Conservation (phyloP, 768 basidiomycete species). For the Tylopilus plumbeoviolaceoides region DNA sequence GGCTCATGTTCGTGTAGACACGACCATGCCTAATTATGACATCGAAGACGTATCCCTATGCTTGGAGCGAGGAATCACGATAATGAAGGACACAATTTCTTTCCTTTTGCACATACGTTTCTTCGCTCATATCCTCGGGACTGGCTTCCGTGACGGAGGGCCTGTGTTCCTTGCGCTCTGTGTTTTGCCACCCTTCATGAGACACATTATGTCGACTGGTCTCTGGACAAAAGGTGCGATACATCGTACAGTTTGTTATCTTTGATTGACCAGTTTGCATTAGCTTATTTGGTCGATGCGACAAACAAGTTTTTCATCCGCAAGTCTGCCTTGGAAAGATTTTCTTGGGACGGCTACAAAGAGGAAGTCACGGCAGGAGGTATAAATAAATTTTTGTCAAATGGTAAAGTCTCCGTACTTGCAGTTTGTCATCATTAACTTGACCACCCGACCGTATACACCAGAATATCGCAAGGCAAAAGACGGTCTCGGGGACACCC, state of each 20-base stretch:
- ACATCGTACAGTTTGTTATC: background rate
- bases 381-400: conserved; percentile 7
- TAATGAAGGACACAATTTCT: conserved; percentile 13
- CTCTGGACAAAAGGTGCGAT: conserved; percentile 23
- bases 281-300: conserved; percentile 19
- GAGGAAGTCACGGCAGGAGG: conserved; percentile 25
- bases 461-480: conserved; percentile 20
- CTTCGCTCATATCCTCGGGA: conserved; percentile 18
- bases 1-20: conserved; percentile 5
- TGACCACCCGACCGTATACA: background rate
- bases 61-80: conserved; percentile 6
- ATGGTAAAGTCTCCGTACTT: conserved; percentile 4
- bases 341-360: conserved; percentile 8
- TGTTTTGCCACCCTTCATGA: conserved; percentile 9
- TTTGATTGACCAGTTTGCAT: background rate
- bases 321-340: conserved; percentile 18
- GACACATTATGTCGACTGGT: background rate
- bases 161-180: conserved; percentile 21
- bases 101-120: conserved; percentile 22
- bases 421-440: background rate
- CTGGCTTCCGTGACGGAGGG: conserved; percentile 13
- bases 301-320: conserved; percentile 20
- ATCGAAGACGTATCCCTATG: conserved; percentile 4
- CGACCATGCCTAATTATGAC: background rate
- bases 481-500: conserved; percentile 15